Conservation (phyloP, 805 yeast genomes). For the Metschnikowia similis region DNA sequence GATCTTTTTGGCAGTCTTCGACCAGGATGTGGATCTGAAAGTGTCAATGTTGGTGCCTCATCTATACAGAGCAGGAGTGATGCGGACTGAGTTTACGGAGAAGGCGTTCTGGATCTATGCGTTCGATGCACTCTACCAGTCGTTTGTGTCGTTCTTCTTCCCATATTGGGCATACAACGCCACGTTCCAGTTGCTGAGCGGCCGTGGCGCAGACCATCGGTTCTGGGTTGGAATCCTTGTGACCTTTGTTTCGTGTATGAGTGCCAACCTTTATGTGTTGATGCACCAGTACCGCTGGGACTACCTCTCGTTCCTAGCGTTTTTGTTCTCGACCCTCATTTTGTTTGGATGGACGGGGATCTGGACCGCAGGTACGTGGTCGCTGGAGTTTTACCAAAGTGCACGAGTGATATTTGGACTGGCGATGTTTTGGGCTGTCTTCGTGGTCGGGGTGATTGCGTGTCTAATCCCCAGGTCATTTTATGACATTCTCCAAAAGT, state of each 20-base stretch:
- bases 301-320: slow-evolving; percentile 59
- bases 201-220: slow-evolving; percentile 63
- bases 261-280: slow-evolving; percentile 64
- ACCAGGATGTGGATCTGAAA: slow-evolving; percentile 68
- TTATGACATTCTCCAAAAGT: slow-evolving; percentile 50
- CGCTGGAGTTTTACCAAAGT: slow-evolving; percentile 58
- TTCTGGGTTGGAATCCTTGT: slow-evolving; percentile 68
- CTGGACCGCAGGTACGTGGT: slow-evolving; percentile 58
- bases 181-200: slow-evolving; percentile 43
- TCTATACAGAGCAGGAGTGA: slow-evolving; percentile 62
- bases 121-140: slow-evolving; percentile 69
- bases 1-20: slow-evolving; percentile 65
- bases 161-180: slow-evolving; percentile 53
- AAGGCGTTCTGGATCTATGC: slow-evolving; percentile 57
- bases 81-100: slow-evolving; percentile 60
- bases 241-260: slow-evolving; percentile 58
- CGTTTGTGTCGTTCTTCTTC: slow-evolving; percentile 64
- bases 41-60: slow-evolving; percentile 68
- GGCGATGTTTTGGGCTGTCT: slow-evolving; percentile 62
- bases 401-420: slow-evolving; percentile 55
- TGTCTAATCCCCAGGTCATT: slow-evolving; percentile 68
- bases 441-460: slow-evolving; percentile 56
- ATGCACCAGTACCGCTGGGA: slow-evolving; percentile 79
- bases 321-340: slow-evolving; percentile 53
- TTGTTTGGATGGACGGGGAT: slow-evolving; percentile 77